Conservation (phyloP, 352 stramenopile species). For the Phytophthora megakarya region DNA sequence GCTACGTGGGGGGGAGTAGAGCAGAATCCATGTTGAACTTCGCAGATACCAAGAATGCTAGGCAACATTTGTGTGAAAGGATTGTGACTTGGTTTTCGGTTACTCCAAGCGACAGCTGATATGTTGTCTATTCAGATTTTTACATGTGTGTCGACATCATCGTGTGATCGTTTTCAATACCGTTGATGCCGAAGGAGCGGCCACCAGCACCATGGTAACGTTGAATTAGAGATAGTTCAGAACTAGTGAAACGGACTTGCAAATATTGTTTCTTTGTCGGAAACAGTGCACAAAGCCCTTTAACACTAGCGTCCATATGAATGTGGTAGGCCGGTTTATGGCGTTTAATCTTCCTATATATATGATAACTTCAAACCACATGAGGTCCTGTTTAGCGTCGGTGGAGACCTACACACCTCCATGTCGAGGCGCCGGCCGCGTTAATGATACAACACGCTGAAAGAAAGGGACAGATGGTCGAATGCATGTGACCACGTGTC, state of each 20-base stretch:
- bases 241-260: background rate
- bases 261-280: background rate
- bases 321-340: background rate
- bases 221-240: background rate
- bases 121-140: constrained; percentile 20
- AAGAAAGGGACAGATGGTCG: constrained; percentile 5
- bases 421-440: background rate
- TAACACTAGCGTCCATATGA: constrained; percentile 10
- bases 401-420: background rate
- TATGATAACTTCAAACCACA: constrained; percentile 12
- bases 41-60: constrained; percentile 4
- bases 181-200: constrained; percentile 13
- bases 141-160: constrained; percentile 11
- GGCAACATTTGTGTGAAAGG: constrained; percentile 14
- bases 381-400: background rate
- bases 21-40: constrained; percentile 19
- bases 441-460: constrained; percentile 3
- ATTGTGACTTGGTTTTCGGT: constrained; percentile 8
- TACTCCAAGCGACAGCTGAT: constrained; percentile 13
- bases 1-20: constrained; percentile 11
- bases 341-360: background rate
- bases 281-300: constrained; percentile 7
- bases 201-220: background rate
- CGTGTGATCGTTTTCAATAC: too few species aligned
- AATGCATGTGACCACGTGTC: constrained; percentile 21